Conservation (phyloP, 2,329 filamentous ascomycete genomes). For the Claviceps monticola region DNA sequence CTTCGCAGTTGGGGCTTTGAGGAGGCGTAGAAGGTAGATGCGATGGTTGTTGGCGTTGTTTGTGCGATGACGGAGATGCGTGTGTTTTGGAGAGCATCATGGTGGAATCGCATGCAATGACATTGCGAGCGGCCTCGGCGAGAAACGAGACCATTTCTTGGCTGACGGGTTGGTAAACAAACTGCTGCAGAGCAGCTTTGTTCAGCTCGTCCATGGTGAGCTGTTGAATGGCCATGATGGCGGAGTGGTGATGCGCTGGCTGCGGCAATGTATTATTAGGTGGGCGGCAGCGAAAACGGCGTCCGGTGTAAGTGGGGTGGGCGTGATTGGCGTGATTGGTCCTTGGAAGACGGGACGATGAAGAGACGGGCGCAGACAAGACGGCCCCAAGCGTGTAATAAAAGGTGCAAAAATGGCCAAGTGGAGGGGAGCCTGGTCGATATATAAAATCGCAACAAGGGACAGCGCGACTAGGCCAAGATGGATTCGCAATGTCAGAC, state of each 20-base stretch:
- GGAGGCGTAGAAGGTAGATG: constrained; percentile 36
- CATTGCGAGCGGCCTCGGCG: constrained; percentile 57
- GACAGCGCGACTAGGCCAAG: constrained; percentile 5
- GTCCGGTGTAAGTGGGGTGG: neutral
- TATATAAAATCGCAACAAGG: constrained; percentile 8
- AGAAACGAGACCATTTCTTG: constrained; percentile 67
- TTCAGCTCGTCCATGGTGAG: constrained; percentile 46
- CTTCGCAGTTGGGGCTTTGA: constrained; percentile 32
- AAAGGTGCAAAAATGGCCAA: neutral
- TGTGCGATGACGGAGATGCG: neutral
- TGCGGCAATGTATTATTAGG: neutral
- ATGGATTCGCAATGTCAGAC: constrained; percentile 8
- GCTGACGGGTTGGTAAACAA: constrained; percentile 64
- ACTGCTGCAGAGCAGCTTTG: constrained; percentile 63
- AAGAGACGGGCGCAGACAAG: neutral
- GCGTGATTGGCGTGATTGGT: no score
- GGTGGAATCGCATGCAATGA: constrained; percentile 63
- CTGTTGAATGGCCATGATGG: constrained; percentile 33
- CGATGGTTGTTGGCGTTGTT: neutral
- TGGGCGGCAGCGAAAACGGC: no score
- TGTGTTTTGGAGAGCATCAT: constrained; percentile 33
- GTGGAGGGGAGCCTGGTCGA: neutral
- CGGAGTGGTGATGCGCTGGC: neutral
- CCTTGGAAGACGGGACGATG: neutral
- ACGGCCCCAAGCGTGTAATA: neutral